Base-by-base conservation (phyloP, 164 flowering plant species). In the Nymphaea thermarum region DNA sequence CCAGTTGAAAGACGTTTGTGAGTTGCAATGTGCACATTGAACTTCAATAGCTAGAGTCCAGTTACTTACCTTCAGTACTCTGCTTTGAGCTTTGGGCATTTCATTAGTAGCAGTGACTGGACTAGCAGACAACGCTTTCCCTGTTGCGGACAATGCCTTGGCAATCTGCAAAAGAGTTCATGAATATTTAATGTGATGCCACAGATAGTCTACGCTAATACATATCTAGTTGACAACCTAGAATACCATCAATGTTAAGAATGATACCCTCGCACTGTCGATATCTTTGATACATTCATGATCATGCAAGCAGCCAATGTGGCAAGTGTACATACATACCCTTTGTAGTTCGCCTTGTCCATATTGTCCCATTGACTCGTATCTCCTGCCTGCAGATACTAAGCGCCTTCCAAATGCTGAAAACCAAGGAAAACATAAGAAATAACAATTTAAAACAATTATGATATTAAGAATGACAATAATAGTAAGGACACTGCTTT, bases 351-450 rank as follows among this genome's bases (percentile, higher is more conserved):
- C 97, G 61, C 97, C 98, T 78, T 89, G 84, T 67, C 91, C 96
- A 83, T 91, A 94, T 70, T 82, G 88, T 69, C 98, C 98, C 98
- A 91, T 91, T 51, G 95, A 77, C 47, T 89, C 84, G 76, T 83
- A 94, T 80, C 96, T 89, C 76, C 90, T 83, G 77, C 96, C 97
- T 78, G 97, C 81, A 66, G 96, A 79, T 69, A 84, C 43, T 75
- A 93, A 74, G 67, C 98, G 94, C 79, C 78, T 89, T 12, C 97
- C 96, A 63, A 94, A 75, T 71, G 95, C 98, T 94, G 75, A 65
- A 83, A 65, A 62, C 10, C 36, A 25, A 25, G 36, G 36, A 25
- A 66, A 5, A 59, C 14, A 66, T 68, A 25, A 55, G 44, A 68
- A 43, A 55, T 5, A 47, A 47, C 7, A 6, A 47, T 7, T 47